A percentile compares a stretch with the other conserved stretches of the same genome.
Evolutionary conservation across 2,329 filamentous ascomycete genomes (phyloP).

Genomic region (Trichoderma sp.): DNA sequence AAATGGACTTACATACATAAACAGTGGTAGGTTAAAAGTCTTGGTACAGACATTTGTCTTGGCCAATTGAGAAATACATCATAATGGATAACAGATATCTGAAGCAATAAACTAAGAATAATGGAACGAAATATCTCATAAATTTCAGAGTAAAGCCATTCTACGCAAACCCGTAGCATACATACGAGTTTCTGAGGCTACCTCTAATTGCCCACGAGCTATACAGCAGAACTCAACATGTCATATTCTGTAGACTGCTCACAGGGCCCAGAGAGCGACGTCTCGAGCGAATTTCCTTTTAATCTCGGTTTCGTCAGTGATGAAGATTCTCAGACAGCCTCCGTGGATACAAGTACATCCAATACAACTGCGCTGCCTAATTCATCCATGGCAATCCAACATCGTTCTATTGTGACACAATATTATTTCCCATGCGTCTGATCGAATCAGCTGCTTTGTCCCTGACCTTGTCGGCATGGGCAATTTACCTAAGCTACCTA

Average conservation of each 20-base stretch:
- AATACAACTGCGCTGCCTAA: background rate
- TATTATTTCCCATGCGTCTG: background rate
- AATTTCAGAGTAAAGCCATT: background rate
- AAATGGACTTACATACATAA: background rate
- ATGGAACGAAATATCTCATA: background rate
- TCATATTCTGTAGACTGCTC: background rate
- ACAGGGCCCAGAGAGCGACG: background rate
- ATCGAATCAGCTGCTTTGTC: background rate
- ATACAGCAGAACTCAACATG: background rate
- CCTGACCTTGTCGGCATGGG: background rate
- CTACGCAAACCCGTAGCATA: background rate
- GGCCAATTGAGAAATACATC: background rate
- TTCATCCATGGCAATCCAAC: background rate
- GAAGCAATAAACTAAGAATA: background rate
- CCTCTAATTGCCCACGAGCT: background rate
- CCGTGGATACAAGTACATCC: background rate
- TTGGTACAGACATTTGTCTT: background rate
- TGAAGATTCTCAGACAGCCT: background rate
- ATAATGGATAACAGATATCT: background rate
- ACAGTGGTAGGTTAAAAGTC: background rate
- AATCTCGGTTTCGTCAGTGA: background rate
- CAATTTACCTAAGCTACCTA: background rate
- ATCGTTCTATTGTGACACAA: background rate
- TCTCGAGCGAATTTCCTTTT: background rate
- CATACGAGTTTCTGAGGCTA: background rate